Base-by-base conservation (phyloP, 768 basidiomycete species). In the Lentinula raphanica region DNA sequence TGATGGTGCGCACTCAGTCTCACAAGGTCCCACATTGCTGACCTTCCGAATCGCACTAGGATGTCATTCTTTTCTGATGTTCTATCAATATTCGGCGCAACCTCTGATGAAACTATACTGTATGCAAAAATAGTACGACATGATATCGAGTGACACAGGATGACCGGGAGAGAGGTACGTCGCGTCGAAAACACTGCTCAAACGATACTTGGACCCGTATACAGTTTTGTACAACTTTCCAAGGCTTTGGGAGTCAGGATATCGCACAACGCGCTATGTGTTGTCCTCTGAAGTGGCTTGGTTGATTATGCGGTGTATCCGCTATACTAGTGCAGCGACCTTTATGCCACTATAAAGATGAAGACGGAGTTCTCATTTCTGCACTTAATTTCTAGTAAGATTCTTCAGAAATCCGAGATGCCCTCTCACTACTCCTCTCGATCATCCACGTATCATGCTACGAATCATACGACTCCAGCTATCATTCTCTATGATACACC, bases 401-500 rank as follows among this genome's bases (percentile, higher is more conserved):
- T 35, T 35, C 13, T 35, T 6, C 19, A 23, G 19, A 1, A 23
- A 2, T 15, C 13, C n/a, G 17, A 42, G 5, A 56, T 56, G 54
- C 45, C 54, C 4, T 42, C 25, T 45, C 28, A 53, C 32, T 23
- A 56, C 28, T 44, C 54, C 28, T 56, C 54, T 9, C 39, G 54
- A 15, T 42, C 54, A 6, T 56, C 54, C 2, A n/a, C n/a, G n/a
- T n/a, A n/a, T n/a, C 12, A 32, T 12, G n/a, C 40, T 19, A 15
- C 40, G 13, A 40, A 19, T 40, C 7, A 8, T 27, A 25, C 51
- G 5, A 56, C 56, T 36, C 56, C 56, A 15, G 44, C 74, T 49
- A 85, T 90, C 59, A 82, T 75, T 19, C 73, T 90, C 17, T 90
- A 88, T 66, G 88, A 90, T 61, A 76, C 85, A 19, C 83, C 79